Percentiles rank a stretch among this genome's conserved stretches.
Evolutionary conservation across 2,329 filamentous ascomycete genomes (phyloP).

Genomic region (Pseudonectria buxi): DNA sequence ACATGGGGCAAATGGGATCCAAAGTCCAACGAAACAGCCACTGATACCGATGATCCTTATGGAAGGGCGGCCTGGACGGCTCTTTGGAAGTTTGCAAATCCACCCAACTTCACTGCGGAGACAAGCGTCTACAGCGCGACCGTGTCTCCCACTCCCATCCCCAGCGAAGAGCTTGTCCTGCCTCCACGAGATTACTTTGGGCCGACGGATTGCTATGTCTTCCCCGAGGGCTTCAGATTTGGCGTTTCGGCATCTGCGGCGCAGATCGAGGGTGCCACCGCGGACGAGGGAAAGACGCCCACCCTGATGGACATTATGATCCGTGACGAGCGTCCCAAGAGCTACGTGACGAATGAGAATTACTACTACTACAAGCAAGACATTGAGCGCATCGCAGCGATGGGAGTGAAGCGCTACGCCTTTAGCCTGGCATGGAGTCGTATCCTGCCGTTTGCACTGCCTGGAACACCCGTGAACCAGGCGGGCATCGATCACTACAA

Average conservation of each 20-base stretch:
- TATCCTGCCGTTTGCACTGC: constrained; percentile 44
- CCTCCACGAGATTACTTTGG: constrained; percentile 47
- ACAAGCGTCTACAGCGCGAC: constrained; percentile 36
- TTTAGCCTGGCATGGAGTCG: constrained; percentile 47
- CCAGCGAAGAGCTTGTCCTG: constrained; percentile 46
- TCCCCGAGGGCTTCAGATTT: constrained; percentile 40
- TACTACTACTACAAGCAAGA: constrained; percentile 53
- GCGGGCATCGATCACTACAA: constrained; percentile 47
- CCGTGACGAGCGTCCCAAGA: constrained; percentile 17
- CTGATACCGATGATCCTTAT: constrained; percentile 23
- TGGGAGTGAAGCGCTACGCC: constrained; percentile 45
- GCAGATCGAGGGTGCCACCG: constrained; percentile 40
- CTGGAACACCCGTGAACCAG: constrained; percentile 44
- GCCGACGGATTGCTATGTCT: constrained; percentile 41
- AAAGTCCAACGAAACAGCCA: constrained; percentile 19
- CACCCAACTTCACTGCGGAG: constrained; percentile 27
- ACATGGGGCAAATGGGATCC: constrained; percentile 31
- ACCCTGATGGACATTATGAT: constrained; percentile 36
- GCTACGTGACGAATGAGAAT: constrained; percentile 39
- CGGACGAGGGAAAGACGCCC: constrained; percentile 36
- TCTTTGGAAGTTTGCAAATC: constrained; percentile 27
- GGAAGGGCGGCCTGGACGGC: constrained; percentile 26
- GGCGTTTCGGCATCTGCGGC: constrained; percentile 43
- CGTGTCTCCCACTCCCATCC: constrained; percentile 47
- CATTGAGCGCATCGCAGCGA: constrained; percentile 43